Base-by-base conservation (phyloP, 352 stramenopile species). In the Globisporangium iwayamae region DNA sequence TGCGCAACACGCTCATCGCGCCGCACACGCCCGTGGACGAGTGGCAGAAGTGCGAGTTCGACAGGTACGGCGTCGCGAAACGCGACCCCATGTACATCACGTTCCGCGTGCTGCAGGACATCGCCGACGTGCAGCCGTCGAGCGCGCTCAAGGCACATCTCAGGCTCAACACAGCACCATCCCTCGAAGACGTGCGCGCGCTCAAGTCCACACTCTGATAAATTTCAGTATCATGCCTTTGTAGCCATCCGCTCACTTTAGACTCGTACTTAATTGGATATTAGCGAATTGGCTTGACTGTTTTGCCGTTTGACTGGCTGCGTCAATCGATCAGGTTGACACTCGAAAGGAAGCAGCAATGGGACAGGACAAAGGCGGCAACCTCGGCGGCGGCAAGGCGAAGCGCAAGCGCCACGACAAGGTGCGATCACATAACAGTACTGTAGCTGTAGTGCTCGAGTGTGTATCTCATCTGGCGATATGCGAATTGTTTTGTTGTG, bases 11-110 rank as follows among this genome's bases (percentile, higher is more conserved):
- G 36, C 47, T 78, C 9, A 18, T 79, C 3, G 71, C 69, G 2
- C 69, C 71, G 18, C 47, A 71, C 36, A 67, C 62, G 4, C 66
- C 70, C 14, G 65, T 85, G 22, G 73, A 85, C 57, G 72, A 65
- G 8, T 85, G 76, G 71, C 76, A 85, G 59, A 47, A 62, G 14
- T 22, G 48, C 6, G 66, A 85, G 59, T 85, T 85, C 56, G 64
- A 69, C 13, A 16, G 20, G 10, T 73, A 85, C 61, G 61, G 66
- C 32, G 60, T 85, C 2, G 34, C 48, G 7, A 68, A 69, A 56
- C 76, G 76, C 14, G 76, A 85, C 53, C 74, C 76, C 5, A 85
- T 85, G 76, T 85, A 76, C 63, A 80, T 82, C 41, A 80, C 67
- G 47, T 76, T 80, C 72, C 70, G 56, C 20, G 72, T 81, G 61